phyloP scores from a whole-genome alignment of 2,329 filamentous ascomycete genomes.

The Aspergillus ibericus region DNA sequence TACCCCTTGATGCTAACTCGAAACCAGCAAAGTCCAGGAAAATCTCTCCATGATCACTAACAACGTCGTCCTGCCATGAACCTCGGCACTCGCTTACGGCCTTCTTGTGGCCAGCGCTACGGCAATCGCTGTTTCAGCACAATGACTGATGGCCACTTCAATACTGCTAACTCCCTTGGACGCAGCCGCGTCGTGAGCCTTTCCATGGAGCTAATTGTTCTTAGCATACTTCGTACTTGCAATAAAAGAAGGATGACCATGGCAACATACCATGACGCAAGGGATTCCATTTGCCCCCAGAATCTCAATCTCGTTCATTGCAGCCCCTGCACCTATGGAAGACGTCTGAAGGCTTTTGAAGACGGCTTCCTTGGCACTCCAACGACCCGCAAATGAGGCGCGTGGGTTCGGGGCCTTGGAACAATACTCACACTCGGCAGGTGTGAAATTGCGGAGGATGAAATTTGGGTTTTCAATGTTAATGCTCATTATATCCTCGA shows the following conservation, averaged over 20 bases:
- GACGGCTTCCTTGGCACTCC: slow-evolving; percentile 81
- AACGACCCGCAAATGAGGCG: slow-evolving; percentile 78
- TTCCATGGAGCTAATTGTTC: slow-evolving; percentile 11
- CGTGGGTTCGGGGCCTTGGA: slow-evolving; percentile 72
- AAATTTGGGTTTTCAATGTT: slow-evolving; percentile 94
- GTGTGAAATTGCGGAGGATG: slow-evolving; percentile 89
- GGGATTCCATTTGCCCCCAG: slow-evolving; percentile 11
- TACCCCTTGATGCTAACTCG: too few species aligned
- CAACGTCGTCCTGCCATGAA: too few species aligned
- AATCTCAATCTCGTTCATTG: slow-evolving; percentile 21
- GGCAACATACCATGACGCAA: slow-evolving; percentile 11
- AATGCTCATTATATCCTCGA: slow-evolving; percentile 77
- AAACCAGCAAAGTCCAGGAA: too few species aligned
- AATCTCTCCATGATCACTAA: too few species aligned
- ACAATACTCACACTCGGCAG: slow-evolving; percentile 81
- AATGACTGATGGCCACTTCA: slow-evolving; percentile 14
- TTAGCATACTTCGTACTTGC: neutral
- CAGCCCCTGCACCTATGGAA: slow-evolving; percentile 11
- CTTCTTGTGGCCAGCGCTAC: slow-evolving; percentile 9
- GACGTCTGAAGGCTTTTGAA: slow-evolving; percentile 20
- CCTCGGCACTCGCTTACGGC: neutral
- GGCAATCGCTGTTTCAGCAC: slow-evolving; percentile 7
- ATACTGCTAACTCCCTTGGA: slow-evolving; percentile 9
- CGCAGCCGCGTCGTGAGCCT: slow-evolving; percentile 9
- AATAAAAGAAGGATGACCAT: neutral